Conservation (phyloP, 768 basidiomycete genomes). For the Polyporus arcularius region DNA sequence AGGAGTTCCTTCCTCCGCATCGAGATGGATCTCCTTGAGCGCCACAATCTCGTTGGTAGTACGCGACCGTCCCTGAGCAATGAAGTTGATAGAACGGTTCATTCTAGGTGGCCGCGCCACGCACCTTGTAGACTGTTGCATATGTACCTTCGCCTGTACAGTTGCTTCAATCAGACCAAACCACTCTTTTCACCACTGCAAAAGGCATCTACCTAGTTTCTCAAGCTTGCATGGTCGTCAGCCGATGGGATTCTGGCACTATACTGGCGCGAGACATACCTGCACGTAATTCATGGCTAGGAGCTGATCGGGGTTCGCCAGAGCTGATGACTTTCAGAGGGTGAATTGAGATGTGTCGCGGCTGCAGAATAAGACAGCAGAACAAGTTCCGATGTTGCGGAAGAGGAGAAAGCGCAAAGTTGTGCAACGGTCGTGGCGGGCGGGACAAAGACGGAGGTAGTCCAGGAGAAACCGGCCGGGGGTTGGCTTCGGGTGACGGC, state of each 20-base stretch:
- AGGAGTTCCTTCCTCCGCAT: conserved; percentile 98
- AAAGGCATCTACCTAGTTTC: conserved; percentile 59
- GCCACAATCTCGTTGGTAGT: conserved; percentile 99
- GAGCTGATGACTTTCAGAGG: background rate
- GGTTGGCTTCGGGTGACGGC: too few species aligned
- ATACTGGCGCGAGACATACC: conserved; percentile 32
- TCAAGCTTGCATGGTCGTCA: conserved; percentile 57
- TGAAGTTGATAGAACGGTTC: conserved; percentile 1
- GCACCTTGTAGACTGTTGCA: conserved; percentile 95
- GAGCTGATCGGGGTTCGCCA: background rate
- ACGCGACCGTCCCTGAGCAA: conserved; percentile 79
- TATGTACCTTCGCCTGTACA: conserved; percentile 84
- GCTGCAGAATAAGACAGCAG: background rate
- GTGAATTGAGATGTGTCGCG: background rate
- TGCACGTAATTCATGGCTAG: conserved; percentile 59
- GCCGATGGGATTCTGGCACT: background rate
- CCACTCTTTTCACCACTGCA: background rate
- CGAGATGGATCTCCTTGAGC: conserved; percentile 97
- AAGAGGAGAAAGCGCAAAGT: conserved; percentile 2
- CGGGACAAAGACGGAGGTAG: background rate
- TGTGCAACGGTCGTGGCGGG: background rate
- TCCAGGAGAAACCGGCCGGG: background rate
- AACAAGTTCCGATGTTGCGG: background rate
- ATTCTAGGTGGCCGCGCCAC: conserved; percentile 13
- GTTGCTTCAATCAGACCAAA: conserved; percentile 4